phyloP scores from a whole-genome alignment of 345 rosid genomes.

The Eucalyptus sideroxylon region DNA sequence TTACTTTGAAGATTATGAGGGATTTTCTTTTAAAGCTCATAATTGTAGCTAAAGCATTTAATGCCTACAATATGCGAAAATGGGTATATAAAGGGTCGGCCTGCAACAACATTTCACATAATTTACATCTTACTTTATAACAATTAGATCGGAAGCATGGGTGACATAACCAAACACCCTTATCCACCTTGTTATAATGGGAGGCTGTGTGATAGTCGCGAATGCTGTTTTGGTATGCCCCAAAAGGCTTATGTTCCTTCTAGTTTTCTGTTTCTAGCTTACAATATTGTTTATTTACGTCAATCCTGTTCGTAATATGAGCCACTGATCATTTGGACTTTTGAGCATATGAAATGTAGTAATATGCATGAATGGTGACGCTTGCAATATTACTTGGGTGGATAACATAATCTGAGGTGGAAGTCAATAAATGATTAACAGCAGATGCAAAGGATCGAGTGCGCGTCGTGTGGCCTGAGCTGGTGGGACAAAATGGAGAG shows the following conservation, averaged over 20 bases:
- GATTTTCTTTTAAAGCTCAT: neutral
- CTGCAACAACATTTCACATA: neutral
- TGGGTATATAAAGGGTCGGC: neutral
- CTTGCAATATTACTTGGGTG: neutral
- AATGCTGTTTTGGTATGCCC: neutral
- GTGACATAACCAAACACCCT: neutral
- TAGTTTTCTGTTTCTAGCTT: neutral
- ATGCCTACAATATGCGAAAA: neutral
- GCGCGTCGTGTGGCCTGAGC: neutral
- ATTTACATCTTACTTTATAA: neutral
- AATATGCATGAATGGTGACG: neutral
- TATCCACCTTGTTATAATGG: neutral
- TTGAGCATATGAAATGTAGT: neutral
- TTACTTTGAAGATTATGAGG: neutral
- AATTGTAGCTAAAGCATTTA: neutral
- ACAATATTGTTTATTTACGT: neutral
- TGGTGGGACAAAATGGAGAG: too few relatives aligned
- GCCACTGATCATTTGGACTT: neutral
- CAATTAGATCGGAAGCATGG: neutral
- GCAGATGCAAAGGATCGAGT: neutral
- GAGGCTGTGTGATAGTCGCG: neutral
- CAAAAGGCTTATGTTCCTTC: neutral
- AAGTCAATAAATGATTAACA: neutral
- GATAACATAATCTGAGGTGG: neutral
- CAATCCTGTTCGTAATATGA: neutral